Evolutionary conservation across 805 yeast genomes (phyloP).

Genomic region (Barnettozyma californica): DNA sequence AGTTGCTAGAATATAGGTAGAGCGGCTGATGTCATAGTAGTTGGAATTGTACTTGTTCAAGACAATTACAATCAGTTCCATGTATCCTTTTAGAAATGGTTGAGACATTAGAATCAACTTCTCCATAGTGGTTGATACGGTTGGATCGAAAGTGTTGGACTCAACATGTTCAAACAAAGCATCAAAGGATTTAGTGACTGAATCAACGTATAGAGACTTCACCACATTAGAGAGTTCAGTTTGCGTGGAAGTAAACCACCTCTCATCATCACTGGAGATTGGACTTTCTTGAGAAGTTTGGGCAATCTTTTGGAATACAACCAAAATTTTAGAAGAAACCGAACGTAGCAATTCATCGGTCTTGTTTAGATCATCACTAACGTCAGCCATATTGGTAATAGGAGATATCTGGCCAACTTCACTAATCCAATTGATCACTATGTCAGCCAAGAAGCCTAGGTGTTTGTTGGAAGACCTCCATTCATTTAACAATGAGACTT

Average conservation of each 20-base stretch:
- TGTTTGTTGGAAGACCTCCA: conserved; percentile 32
- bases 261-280: conserved; percentile 47
- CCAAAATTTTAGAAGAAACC: conserved; percentile 52
- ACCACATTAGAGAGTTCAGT: conserved; percentile 36
- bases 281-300: conserved; percentile 11
- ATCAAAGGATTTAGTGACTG: conserved; percentile 33
- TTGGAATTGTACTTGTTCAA: conserved; percentile 39
- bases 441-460: conserved; percentile 43
- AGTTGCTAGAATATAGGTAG: conserved; percentile 53
- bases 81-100: conserved; percentile 62
- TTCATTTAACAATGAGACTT: conserved; percentile 17
- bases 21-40: conserved; percentile 52
- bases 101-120: conserved; percentile 50
- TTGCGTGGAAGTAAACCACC: conserved; percentile 60
- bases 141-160: conserved; percentile 32
- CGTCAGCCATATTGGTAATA: not conserved
- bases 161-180: conserved; percentile 32
- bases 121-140: conserved; percentile 34
- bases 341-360: conserved; percentile 45
- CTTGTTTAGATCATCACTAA: conserved; percentile 24
- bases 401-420: conserved; percentile 4
- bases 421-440: conserved; percentile 43
- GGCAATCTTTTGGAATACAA: conserved; percentile 58
- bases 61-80: conserved; percentile 39
- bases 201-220: conserved; percentile 36